Percentiles rank a stretch among this genome's conserved stretches.
These are phyloP conservation scores for Bipolaris victoriae DNA, from an alignment of 2,329 filamentous ascomycete species.

Conservation along the genomic window DNA sequence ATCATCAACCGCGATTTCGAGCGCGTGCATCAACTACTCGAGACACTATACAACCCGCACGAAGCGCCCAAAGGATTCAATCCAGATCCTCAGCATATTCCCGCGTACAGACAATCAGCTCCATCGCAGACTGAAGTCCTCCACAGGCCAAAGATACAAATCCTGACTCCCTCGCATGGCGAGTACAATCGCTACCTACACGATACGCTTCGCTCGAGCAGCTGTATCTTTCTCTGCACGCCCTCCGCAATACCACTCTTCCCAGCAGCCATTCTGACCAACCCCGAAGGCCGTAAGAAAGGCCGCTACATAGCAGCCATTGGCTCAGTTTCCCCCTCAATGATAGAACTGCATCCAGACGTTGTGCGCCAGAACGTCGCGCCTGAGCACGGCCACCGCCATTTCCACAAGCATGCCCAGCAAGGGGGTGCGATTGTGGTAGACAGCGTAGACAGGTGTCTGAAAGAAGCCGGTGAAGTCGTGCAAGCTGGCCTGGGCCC, in stretches of 20 bases:
- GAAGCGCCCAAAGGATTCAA: constrained; percentile 35
- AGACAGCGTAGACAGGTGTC: constrained; percentile 75
- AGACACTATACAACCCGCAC: constrained; percentile 60
- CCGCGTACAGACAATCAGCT: constrained; percentile 18
- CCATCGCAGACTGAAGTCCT: constrained; percentile 23
- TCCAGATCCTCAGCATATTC: constrained; percentile 16
- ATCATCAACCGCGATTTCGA: constrained; percentile 80
- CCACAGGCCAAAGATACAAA: constrained; percentile 65
- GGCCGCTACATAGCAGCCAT: constrained; percentile 75
- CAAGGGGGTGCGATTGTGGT: constrained; percentile 67
- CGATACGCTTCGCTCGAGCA: constrained; percentile 72
- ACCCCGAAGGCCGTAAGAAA: constrained; percentile 70
- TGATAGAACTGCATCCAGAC: constrained; percentile 83
- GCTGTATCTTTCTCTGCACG: constrained; percentile 89
- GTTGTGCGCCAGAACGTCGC: constrained; percentile 70
- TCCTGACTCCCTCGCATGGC: constrained; percentile 72
- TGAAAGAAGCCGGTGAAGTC: constrained; percentile 86
- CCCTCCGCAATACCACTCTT: constrained; percentile 78
- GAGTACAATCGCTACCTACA: constrained; percentile 72
- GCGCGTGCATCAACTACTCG: constrained; percentile 60
- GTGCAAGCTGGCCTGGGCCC: constrained; percentile 76
- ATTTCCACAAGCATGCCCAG: constrained; percentile 69
- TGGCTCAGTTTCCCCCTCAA: constrained; percentile 72
- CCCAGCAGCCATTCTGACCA: constrained; percentile 73
- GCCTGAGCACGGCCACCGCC: constrained; percentile 58